Evolutionary conservation across 1,139 yeast genomes (phyloP).

Genomic region (Yamadazyma atlantica): DNA sequence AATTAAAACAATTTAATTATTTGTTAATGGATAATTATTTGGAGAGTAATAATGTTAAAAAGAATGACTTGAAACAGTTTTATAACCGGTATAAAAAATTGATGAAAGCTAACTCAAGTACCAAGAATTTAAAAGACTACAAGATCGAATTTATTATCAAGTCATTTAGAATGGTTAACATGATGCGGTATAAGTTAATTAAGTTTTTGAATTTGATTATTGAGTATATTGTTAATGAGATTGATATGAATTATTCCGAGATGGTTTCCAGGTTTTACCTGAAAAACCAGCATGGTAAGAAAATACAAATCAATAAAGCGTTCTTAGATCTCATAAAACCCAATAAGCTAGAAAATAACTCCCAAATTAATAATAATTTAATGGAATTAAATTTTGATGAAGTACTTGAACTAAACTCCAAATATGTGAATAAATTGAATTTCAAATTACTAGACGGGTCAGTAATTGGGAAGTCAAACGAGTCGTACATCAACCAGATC

Average conservation of each 20-base stretch:
- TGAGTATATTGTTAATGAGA: slow-evolving; percentile 46
- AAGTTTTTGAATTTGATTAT: slow-evolving; percentile 45
- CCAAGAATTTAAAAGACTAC: slow-evolving; percentile 20
- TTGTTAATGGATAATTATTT: slow-evolving; percentile 45
- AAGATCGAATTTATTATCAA: slow-evolving; percentile 29
- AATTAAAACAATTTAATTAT: slow-evolving; percentile 61
- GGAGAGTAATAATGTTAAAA: slow-evolving; percentile 33
- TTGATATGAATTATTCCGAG: slow-evolving; percentile 41
- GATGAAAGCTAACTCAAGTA: slow-evolving; percentile 5
- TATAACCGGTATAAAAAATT: slow-evolving; percentile 14
- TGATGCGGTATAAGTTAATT: slow-evolving; percentile 47
- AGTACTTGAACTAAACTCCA: slow-evolving; percentile 38
- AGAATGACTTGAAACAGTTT: slow-evolving; percentile 30
- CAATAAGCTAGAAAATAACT: background rate
- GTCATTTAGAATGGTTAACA: slow-evolving; percentile 37
- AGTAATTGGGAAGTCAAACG: slow-evolving; percentile 41
- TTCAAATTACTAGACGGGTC: slow-evolving; percentile 39
- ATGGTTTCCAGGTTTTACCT: slow-evolving; percentile 15
- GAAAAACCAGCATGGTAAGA: slow-evolving; percentile 19
- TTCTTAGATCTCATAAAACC: slow-evolving; percentile 11
- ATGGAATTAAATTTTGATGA: slow-evolving; percentile 48
- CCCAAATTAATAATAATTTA: slow-evolving; percentile 16
- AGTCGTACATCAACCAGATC: slow-evolving; percentile 45
- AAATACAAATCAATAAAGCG: slow-evolving; percentile 11
- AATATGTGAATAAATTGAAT: slow-evolving; percentile 36